Evolutionary conservation across 345 rosid genomes (phyloP), one percentile per base, ranked within the genome.

Genomic region (Bruguiera gymnorhiza): DNA sequence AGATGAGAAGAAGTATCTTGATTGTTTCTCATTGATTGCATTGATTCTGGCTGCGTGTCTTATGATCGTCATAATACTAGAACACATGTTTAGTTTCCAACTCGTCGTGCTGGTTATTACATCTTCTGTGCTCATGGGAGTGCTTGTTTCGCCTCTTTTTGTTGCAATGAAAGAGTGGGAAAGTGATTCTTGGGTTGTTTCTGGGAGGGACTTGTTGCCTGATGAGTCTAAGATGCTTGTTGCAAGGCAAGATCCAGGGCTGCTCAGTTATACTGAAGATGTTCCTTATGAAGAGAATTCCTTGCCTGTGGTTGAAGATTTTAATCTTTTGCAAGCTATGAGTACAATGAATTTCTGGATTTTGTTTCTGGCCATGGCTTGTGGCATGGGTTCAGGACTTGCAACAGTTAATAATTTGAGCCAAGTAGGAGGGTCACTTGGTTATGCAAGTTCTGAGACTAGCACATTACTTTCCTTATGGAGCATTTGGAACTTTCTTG

Each of bases 331-430:
- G 55, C 80, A 82, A 79, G 86, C 89, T 11, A 64, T 76, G 32
- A 0, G 69, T 32, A 83, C 73, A 1, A 19, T 77, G 26, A 63
- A 82, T 58, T 85, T 83, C 71, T 83, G 91, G 89, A 66, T 85
- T 50, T 76, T 83, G 73, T 79, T 73, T 72, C 70, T 83, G 31
- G 74, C 85, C 15, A 80, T 83, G 85, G 80, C 82, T 55, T 85
- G 89, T 54, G 87, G 91, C 29, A 75, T 83, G 82, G 89, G 87
- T 6, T 78, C 89, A 2, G 91, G 91, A 51, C 85, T 85, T 16
- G 82, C 86, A 21, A 79, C 85, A 1, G 72, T 83, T 21, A 83
- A 85, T 58, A 85, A 85, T 65, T 60, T 87, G n/a, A 66, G 86
- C 79, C 87, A 87, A 70, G 70, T 87, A 13, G 91, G 88, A 64